Evolutionary conservation across 768 basidiomycete genomes (phyloP).

Genomic region (Amanita phalloides): DNA sequence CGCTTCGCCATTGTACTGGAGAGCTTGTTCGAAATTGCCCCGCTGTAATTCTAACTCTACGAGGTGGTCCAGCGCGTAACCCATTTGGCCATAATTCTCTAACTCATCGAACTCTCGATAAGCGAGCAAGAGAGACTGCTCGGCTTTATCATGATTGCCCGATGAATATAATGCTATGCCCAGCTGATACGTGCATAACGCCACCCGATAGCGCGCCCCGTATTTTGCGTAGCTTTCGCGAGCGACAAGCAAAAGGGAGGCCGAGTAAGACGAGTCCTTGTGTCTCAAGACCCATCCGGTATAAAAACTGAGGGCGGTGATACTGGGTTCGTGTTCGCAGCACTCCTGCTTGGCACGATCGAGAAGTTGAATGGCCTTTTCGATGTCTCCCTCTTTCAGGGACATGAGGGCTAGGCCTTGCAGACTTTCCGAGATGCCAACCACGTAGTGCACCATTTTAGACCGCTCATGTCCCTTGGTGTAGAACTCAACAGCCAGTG

Average conservation of each 20-base stretch:
- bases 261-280: neutral
- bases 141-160: neutral
- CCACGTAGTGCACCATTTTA: neutral
- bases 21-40: neutral
- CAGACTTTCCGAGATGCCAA: neutral
- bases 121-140: neutral
- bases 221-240: neutral
- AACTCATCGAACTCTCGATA: neutral
- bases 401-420: neutral
- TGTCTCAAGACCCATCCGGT: neutral
- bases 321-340: neutral
- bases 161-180: neutral
- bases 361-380: neutral
- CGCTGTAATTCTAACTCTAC: neutral
- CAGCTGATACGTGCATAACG: neutral
- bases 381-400: neutral
- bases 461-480: neutral
- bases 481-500: neutral
- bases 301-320: neutral
- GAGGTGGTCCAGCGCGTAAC: neutral
- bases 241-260: neutral
- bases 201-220: neutral
- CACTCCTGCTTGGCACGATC: neutral
- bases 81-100: neutral
- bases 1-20: constrained; percentile 1